phyloP scores from a whole-genome alignment of 345 rosid species.

The Gossypium stocksii region DNA sequence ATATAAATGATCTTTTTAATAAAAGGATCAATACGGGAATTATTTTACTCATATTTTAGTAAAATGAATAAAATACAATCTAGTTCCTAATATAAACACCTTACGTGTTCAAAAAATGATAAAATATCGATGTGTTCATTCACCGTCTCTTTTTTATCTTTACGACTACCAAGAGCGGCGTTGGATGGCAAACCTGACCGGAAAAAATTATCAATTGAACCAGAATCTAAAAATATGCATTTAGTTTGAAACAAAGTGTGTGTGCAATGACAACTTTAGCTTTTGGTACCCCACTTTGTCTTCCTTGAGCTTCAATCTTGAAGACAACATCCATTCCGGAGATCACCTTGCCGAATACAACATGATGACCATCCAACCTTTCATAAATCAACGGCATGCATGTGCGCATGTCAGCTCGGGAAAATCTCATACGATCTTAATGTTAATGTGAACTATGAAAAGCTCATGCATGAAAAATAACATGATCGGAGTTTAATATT shows the following conservation, averaged over 20 bases:
- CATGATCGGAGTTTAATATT: background rate
- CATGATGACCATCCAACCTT: conserved; percentile 93
- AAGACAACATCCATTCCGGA: conserved; percentile 82
- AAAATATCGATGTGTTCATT: too few species aligned
- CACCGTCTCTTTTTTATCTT: too few species aligned
- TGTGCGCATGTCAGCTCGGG: background rate
- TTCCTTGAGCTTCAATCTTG: conserved; percentile 85
- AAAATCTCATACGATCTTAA: background rate
- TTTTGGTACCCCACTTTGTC: conserved; percentile 60
- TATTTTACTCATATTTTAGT: too few species aligned
- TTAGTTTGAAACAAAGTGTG: background rate
- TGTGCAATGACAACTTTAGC: conserved; percentile 45
- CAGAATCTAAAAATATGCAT: background rate
- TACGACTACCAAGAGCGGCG: too few species aligned
- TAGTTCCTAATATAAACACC: too few species aligned
- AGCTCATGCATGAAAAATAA: background rate
- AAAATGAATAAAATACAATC: too few species aligned
- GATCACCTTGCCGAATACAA: conserved; percentile 85
- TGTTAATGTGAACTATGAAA: background rate
- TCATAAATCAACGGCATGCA: background rate
- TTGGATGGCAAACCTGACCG: background rate
- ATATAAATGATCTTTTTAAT: too few species aligned
- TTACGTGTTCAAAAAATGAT: too few species aligned
- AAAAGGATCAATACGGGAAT: too few species aligned
- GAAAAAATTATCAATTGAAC: background rate